phyloP scores from a whole-genome alignment of 148 eudicot species.

The Chenopodium formosanum region DNA sequence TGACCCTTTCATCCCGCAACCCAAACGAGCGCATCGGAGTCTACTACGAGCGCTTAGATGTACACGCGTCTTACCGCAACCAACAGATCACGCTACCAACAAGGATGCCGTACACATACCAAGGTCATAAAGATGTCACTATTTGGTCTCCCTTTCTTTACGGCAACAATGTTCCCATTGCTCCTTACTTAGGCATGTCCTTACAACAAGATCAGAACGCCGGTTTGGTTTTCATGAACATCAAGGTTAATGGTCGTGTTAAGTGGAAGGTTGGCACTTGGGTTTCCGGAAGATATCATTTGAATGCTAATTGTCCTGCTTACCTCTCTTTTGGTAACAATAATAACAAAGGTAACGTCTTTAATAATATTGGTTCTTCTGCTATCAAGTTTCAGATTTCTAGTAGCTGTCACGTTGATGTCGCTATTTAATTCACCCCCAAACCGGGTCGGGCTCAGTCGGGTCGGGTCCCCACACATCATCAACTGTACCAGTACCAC shows the following conservation, averaged over 20 bases:
- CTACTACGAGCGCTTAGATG: conserved; percentile 47
- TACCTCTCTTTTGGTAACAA: conserved; percentile 14
- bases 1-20: conserved; percentile 44
- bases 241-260: conserved; percentile 38
- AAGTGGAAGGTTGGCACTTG: conserved; percentile 47
- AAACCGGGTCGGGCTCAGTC: not conserved
- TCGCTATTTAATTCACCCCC: not conserved
- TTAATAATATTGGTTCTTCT: conserved; percentile 5
- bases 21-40: conserved; percentile 44
- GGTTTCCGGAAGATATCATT: conserved; percentile 41
- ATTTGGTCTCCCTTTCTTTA: conserved; percentile 48
- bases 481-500: too few species aligned
- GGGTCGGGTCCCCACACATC: too few species aligned
- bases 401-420: conserved; percentile 31
- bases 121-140: conserved; percentile 38
- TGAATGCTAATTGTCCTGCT: conserved; percentile 46
- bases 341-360: not conserved
- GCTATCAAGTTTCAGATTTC: conserved; percentile 34
- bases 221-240: conserved; percentile 29
- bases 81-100: conserved; percentile 50
- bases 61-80: conserved; percentile 35
- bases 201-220: conserved; percentile 30
- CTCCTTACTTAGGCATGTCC: conserved; percentile 30
- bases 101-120: conserved; percentile 33
- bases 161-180: conserved; percentile 36